A percentile compares a stretch with the other conserved stretches of the same genome.
Conservation (phyloP, 305 asterid species). For the Fraxinus velutina region DNA sequence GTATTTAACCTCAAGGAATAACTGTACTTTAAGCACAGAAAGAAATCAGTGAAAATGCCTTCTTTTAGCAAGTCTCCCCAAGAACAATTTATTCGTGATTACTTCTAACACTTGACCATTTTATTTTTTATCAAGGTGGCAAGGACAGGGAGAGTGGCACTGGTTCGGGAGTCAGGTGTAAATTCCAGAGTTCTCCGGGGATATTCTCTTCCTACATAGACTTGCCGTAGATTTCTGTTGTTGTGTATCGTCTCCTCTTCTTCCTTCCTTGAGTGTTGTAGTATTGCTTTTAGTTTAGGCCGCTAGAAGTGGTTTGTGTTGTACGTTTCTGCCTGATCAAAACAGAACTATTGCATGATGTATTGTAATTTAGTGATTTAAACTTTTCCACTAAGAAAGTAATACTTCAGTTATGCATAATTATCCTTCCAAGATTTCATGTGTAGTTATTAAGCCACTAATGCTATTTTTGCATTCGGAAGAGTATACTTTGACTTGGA, state of each 20-base stretch:
- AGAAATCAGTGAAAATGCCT: not conserved
- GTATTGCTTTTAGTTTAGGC: not conserved
- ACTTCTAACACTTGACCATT: not conserved
- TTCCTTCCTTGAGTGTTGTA: not conserved
- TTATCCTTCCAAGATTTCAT: not conserved
- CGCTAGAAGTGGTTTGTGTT: conserved; percentile 3
- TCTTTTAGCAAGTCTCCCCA: not conserved
- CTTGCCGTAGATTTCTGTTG: not conserved
- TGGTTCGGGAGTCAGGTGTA: conserved; percentile 79
- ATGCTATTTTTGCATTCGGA: not conserved
- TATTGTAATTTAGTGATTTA: not conserved
- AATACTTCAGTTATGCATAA: not conserved
- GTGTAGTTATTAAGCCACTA: not conserved
- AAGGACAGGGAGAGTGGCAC: conserved; percentile 81
- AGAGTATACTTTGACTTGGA: not conserved
- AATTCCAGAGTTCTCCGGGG: conserved; percentile 79
- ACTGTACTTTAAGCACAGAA: not conserved
- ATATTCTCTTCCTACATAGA: conserved; percentile 46
- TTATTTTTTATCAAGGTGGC: conserved; percentile 59
- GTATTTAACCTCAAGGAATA: not conserved
- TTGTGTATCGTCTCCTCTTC: not conserved
- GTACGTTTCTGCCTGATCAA: conserved; percentile 8
- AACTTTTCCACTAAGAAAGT: not conserved
- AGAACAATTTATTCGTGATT: not conserved
- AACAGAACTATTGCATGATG: conserved; percentile 10